Conservation (phyloP, 768 basidiomycete species). For the Kwoniella sp. region DNA sequence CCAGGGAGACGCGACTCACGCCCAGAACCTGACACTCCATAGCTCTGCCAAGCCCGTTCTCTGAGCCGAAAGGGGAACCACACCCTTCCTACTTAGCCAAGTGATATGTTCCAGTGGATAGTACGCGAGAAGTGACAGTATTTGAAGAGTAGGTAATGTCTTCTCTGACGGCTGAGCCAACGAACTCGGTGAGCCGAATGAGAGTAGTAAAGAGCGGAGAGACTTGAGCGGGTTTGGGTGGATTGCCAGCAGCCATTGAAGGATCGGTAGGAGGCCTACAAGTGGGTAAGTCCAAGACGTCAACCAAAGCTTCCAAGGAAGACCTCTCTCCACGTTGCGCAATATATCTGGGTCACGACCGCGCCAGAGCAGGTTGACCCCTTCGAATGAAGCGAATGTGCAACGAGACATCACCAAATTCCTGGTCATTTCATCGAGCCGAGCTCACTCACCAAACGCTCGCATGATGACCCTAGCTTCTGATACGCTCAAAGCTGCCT, state of each 20-base stretch:
- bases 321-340: too few species aligned
- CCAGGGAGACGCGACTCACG: too few species aligned
- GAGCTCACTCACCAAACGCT: conserved; percentile 50
- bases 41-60: conserved; percentile 28
- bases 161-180: conserved; percentile 17
- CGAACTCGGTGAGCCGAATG: not conserved
- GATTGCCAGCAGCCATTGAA: conserved; percentile 34
- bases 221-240: conserved; percentile 40
- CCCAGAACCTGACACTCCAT: conserved; percentile 55
- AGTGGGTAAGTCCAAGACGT: not conserved
- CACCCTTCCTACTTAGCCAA: conserved; percentile 47
- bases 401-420: too few species aligned
- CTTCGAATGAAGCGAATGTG: too few species aligned
- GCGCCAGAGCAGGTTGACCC: too few species aligned
- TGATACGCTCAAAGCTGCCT: conserved; percentile 38
- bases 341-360: too few species aligned
- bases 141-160: conserved; percentile 41
- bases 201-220: conserved; percentile 22
- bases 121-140: conserved; percentile 43
- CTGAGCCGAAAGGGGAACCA: conserved; percentile 32
- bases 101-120: conserved; percentile 53
- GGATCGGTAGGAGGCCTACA: conserved; percentile 35
- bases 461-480: conserved; percentile 54
- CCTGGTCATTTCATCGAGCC: too few species aligned
- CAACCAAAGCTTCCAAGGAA: too few species aligned